Evolutionary conservation across 2,329 filamentous ascomycete genomes (phyloP), one percentile per base, ranked within the genome.

Genomic region (Neospermospora avenae): DNA sequence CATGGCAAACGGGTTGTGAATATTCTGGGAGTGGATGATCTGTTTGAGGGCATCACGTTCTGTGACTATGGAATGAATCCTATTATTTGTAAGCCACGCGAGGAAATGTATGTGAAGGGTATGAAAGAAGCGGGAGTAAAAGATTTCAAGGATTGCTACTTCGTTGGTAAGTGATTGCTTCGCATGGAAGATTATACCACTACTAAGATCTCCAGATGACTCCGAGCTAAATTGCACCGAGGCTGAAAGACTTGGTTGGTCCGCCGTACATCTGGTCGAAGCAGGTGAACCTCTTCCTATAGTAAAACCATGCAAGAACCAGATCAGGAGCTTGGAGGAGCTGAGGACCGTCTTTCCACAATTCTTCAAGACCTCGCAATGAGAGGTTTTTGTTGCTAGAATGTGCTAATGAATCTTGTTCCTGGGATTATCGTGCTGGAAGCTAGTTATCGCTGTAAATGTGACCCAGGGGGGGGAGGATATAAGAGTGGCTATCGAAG

Each of bases 1-100:
- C 95, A 99, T 71, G 95, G 86, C 34, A 87, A 84, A 70, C 79
- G 92, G 44, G 95, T 99, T 0, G 85, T 97, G 13, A 85, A 82
- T 62, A 78, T 99, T 20, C 80, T 99, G 1, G 87, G 84, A 2
- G 80, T 99, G 24, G 92, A 96, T 1, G 91, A 96, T 72, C 77
- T 93, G 25, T 99, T 99, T 71, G 93, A 98, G 64, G 95, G 95
- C 7, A 85, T 98, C 63, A 99, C 95, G 0, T 99, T 86, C 74
- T 99, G 96, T 72, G 91, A 99, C 75, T 99, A 99, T 75, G 81
- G 79, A 11, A 77, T 82, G 16, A 78, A 84, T 44, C 88, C 84
- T 5, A 81, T 99, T 63, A 76, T 96, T 49, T 97, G 95, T 78
- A 99, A 99, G 74, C 95, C 95, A 3, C 83, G 89, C 59, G 80